Base-by-base conservation (phyloP, 495 filamentous ascomycete genomes). In the Aspergillus coremiiformis region DNA sequence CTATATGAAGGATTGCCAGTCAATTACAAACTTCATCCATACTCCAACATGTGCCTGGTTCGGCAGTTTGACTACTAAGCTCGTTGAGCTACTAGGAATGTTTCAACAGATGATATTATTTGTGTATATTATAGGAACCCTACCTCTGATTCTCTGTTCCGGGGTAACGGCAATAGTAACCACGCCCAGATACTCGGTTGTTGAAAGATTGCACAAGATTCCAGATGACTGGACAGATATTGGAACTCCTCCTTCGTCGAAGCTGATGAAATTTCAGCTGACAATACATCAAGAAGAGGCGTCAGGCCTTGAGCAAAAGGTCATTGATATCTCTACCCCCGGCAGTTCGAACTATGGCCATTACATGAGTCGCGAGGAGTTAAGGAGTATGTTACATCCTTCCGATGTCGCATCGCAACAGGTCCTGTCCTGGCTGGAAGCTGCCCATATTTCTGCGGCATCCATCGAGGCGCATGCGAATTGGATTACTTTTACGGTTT, bases 241-340 rank as follows among this genome's bases (percentile, higher is more conserved):
- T 26, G 59, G 64, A 9, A 57, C 62, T 12, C 66, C 73, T 0
- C 48, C 56, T 4, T 64, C 65, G 4, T 58, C 65, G 0, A 71
- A 67, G 26, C 37, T 58, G 10, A 61, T 83, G 33, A 71, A 68
- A 11, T 75, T 86, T 26, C 75, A 70, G n/a, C 70, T 84, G 47
- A 78, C 79, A 7, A 59, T 84, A 4, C 58, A 69, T 22, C 77
- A 81, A 53, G 68, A 77, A 23, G 78, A 78, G 30, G 66, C 72
- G 20, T 70, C 57, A 7, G 63, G 73, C 11, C 80, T 88, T 33
- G 83, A 88, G 61, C 68, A 81, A 50, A 74, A 66, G 17, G 73
- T 87, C 20, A 68, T 82, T 27, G 76, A 83, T 8, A 70, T 89
- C 26, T 83, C 83, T 15, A 82, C 79, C 3, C 86, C 85, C 3